phyloP scores from a whole-genome alignment of 2,329 filamentous ascomycete species.

The Phyllosticta ampelicida region DNA sequence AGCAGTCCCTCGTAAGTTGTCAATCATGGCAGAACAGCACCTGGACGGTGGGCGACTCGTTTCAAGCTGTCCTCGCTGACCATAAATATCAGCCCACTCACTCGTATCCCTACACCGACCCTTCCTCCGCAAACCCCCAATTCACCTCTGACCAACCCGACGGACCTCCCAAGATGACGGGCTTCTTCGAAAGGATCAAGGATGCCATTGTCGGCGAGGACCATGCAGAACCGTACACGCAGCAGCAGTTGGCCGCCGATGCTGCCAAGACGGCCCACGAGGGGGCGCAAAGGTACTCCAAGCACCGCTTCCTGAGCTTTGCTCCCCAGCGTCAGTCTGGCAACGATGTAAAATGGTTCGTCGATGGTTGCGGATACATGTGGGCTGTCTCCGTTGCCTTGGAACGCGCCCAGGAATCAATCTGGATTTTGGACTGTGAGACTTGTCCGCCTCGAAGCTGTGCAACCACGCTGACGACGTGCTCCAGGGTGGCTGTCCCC shows the following conservation, averaged over 20 bases:
- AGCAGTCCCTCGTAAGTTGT: neutral
- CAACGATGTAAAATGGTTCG: slow-evolving; percentile 74
- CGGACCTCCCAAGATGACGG: slow-evolving; percentile 24
- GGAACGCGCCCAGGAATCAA: slow-evolving; percentile 62
- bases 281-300: slow-evolving; percentile 29
- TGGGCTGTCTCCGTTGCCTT: slow-evolving; percentile 73
- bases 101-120: slow-evolving; percentile 14
- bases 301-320: slow-evolving; percentile 52
- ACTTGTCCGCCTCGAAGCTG: slow-evolving; percentile 12
- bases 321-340: slow-evolving; percentile 56
- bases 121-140: slow-evolving; percentile 17
- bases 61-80: neutral
- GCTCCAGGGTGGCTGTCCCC: slow-evolving; percentile 65
- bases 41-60: neutral
- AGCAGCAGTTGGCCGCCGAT: neutral
- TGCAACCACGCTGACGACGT: slow-evolving; percentile 2
- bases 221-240: neutral
- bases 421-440: slow-evolving; percentile 71
- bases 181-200: slow-evolving; percentile 46
- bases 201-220: slow-evolving; percentile 14
- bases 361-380: slow-evolving; percentile 76
- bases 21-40: neutral
- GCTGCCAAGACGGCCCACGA: slow-evolving; percentile 20
- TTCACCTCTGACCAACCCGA: neutral
- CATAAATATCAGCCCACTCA: slow-evolving; percentile 8